These are phyloP conservation scores for Ampelocalamus luodianensis DNA, from an alignment of 176 grass and related monocot genomes.

Conservation along the genomic window DNA sequence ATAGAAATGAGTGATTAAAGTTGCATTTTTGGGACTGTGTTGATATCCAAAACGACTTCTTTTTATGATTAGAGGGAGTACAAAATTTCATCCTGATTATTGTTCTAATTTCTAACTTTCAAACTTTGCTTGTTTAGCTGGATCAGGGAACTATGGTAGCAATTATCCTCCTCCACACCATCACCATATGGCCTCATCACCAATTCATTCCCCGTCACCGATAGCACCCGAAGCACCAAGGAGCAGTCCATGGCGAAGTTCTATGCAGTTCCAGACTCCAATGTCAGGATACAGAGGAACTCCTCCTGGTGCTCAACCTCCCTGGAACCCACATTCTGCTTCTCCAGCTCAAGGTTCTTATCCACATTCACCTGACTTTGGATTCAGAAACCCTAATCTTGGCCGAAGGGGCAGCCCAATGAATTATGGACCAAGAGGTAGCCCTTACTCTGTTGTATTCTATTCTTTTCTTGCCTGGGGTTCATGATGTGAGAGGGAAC, in stretches of 20 bases:
- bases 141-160: conserved; percentile 41
- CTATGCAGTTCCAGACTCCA: conserved; percentile 48
- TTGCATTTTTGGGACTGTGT: no score
- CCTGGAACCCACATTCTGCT: conserved; percentile 43
- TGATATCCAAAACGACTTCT: no score
- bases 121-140: conserved; percentile 17
- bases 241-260: conserved; percentile 42
- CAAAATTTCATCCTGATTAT: conserved; percentile 5
- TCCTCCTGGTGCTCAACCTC: conserved; percentile 36
- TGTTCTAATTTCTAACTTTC: neutral
- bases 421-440: conserved; percentile 45
- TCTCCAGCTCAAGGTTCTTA: conserved; percentile 34
- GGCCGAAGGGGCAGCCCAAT: conserved; percentile 27
- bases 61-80: neutral
- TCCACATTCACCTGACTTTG: conserved; percentile 37
- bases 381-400: conserved; percentile 27
- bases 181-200: conserved; percentile 35
- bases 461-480: no score
- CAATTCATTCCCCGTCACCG: neutral
- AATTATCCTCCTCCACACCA: conserved; percentile 42
- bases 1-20: no score
- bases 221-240: conserved; percentile 23
- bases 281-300: conserved; percentile 50
- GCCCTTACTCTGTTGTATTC: no score
- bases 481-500: no score